phyloP scores from a whole-genome alignment of 768 basidiomycete genomes.

The Termitomyces heimii region DNA sequence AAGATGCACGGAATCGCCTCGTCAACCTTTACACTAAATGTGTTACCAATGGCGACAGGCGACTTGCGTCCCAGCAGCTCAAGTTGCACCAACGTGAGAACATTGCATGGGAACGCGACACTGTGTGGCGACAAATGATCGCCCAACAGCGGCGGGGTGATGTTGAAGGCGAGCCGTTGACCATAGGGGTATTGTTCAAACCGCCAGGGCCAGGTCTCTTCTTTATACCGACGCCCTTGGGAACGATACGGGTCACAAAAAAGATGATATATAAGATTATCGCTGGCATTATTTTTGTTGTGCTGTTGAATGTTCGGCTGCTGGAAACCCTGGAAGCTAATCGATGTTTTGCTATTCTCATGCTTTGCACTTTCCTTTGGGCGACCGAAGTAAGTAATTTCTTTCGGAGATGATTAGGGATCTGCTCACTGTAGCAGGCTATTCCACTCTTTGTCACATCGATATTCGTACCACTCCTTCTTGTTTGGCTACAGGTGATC shows the following conservation, averaged over 20 bases:
- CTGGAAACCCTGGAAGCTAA: conserved; percentile 70
- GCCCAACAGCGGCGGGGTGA: conserved; percentile 72
- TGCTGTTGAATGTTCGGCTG: conserved; percentile 53
- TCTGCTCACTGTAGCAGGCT: conserved; percentile 44
- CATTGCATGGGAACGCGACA: conserved; percentile 96
- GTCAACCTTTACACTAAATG: conserved; percentile 79
- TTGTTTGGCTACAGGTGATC: conserved; percentile 82
- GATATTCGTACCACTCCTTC: conserved; percentile 78
- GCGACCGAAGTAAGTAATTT: conserved; percentile 75
- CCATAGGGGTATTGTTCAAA: conserved; percentile 39
- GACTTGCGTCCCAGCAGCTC: conserved; percentile 73
- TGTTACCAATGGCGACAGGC: conserved; percentile 66
- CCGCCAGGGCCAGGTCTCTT: conserved; percentile 40
- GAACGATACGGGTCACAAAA: conserved; percentile 57
- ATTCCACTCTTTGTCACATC: conserved; percentile 98
- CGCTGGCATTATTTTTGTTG: conserved; percentile 52
- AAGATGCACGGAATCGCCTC: conserved; percentile 50
- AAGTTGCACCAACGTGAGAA: conserved; percentile 85
- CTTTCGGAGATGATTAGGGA: not conserved
- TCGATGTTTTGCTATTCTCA: conserved; percentile 83
- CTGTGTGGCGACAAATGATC: conserved; percentile 96
- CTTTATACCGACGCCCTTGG: conserved; percentile 60
- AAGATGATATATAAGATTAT: conserved; percentile 53
- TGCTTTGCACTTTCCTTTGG: conserved; percentile 92
- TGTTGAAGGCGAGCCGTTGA: conserved; percentile 20